Evolutionary conservation across 495 filamentous ascomycete genomes (phyloP).

Genomic region (Penicillium herquei): DNA sequence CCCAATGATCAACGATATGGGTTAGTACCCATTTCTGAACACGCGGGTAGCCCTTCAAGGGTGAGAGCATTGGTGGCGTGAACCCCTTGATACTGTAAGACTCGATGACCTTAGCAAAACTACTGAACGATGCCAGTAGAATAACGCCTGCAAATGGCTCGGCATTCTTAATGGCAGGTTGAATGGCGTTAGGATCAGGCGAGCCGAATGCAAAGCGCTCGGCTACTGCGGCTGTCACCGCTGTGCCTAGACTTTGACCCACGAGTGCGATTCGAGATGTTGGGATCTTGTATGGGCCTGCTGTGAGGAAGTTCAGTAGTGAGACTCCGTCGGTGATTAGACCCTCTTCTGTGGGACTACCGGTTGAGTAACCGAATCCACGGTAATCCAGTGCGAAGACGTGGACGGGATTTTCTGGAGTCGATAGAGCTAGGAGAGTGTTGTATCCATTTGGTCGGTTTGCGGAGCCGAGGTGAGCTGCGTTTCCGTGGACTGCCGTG

Average conservation of each 20-base stretch:
- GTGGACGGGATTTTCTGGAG: conserved; percentile 56
- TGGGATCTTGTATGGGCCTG: conserved; percentile 49
- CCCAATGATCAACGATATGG: conserved; percentile 56
- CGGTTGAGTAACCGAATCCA: conserved; percentile 80
- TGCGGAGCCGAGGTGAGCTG: conserved; percentile 45
- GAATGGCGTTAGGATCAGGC: conserved; percentile 27
- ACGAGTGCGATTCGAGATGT: conserved; percentile 72
- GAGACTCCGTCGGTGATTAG: conserved; percentile 77
- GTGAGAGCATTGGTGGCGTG: conserved; percentile 78
- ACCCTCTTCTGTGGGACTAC: conserved; percentile 76
- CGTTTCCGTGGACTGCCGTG: conserved; percentile 48
- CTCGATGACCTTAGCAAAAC: conserved; percentile 65
- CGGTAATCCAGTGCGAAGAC: conserved; percentile 82
- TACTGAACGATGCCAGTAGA: conserved; percentile 75
- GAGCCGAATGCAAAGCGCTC: conserved; percentile 62
- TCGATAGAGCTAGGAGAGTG: conserved; percentile 40
- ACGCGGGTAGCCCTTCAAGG: conserved; percentile 59
- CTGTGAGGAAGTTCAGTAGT: conserved; percentile 58
- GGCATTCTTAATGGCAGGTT: conserved; percentile 37
- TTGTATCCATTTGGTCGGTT: conserved; percentile 44
- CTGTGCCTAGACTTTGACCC: conserved; percentile 91
- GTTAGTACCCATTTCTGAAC: conserved; percentile 46
- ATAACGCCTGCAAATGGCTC: conserved; percentile 70
- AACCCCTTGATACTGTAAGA: conserved; percentile 72
- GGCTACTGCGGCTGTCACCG: conserved; percentile 68